Conservation (phyloP, 2,329 filamentous ascomycete species). For the Daldinia sp. region DNA sequence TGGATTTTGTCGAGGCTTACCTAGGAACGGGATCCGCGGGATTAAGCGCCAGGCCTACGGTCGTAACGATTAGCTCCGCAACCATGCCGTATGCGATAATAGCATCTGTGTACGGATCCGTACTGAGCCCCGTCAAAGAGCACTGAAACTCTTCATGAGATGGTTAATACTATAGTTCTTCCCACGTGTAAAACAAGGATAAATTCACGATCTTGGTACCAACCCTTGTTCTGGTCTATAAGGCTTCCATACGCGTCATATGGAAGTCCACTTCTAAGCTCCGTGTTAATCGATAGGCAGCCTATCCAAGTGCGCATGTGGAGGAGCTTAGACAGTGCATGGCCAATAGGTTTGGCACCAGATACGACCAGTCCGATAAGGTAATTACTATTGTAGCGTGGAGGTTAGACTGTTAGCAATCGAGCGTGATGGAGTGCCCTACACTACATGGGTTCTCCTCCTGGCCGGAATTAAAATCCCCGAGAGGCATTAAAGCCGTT, state of each 20-base stretch:
- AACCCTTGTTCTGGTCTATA: no score
- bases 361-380: not conserved
- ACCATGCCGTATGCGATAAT: not conserved
- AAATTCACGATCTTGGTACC: not conserved
- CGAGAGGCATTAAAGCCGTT: conserved; percentile 8
- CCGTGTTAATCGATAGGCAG: not conserved
- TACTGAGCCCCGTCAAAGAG: no score
- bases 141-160: not conserved
- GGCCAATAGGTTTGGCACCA: not conserved
- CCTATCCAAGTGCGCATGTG: not conserved
- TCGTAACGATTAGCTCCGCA: not conserved
- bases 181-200: not conserved
- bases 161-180: not conserved
- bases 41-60: not conserved
- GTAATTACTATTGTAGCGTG: not conserved
- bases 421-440: not conserved
- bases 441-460: not conserved
- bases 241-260: not conserved
- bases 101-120: not conserved
- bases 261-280: not conserved
- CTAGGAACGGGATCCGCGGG: not conserved
- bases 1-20: not conserved
- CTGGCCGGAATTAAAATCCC: conserved; percentile 5
- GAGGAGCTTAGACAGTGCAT: not conserved
- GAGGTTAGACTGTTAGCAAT: not conserved